Conservation (phyloP, 495 filamentous ascomycete genomes). For the Cairneyella variabilis region DNA sequence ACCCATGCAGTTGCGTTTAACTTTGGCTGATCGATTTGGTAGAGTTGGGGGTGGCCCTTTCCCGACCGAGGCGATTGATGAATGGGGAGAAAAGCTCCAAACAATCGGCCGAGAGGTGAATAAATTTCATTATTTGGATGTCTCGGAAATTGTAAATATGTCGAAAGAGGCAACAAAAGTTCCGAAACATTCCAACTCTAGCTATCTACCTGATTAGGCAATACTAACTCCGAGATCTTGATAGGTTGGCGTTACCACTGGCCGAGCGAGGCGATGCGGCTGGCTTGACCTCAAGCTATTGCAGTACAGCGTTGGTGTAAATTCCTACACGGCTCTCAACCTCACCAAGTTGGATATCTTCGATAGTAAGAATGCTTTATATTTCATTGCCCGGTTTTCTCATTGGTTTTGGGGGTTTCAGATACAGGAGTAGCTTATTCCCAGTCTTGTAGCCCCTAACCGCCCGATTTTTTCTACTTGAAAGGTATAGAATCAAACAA, state of each 20-base stretch:
- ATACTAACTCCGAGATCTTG: too few relatives aligned
- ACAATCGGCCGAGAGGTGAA: constrained; percentile 38
- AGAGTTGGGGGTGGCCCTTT: constrained; percentile 78
- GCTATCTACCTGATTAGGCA: too few relatives aligned
- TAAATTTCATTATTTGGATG: too few relatives aligned
- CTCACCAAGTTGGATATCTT: constrained; percentile 88
- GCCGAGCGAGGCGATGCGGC: constrained; percentile 77
- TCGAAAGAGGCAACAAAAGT: too few relatives aligned
- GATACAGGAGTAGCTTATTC: too few relatives aligned
- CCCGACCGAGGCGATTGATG: constrained; percentile 74
- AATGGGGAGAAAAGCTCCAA: constrained; percentile 39
- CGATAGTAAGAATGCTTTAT: constrained; percentile 41
- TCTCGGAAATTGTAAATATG: too few relatives aligned
- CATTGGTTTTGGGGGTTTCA: too few relatives aligned
- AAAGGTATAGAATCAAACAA: too few relatives aligned
- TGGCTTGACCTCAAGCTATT: constrained; percentile 90
- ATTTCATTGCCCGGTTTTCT: not conserved
- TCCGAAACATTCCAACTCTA: too few relatives aligned
- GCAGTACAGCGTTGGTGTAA: constrained; percentile 62
- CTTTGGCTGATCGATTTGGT: not conserved
- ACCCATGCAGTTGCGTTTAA: not conserved
- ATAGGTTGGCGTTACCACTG: constrained; percentile 67
- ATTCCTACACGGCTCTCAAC: constrained; percentile 49
- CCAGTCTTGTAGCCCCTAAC: too few relatives aligned
- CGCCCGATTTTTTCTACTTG: too few relatives aligned